Evolutionary conservation across 495 filamentous ascomycete species (phyloP).

Genomic region (Penicillium parvum): DNA sequence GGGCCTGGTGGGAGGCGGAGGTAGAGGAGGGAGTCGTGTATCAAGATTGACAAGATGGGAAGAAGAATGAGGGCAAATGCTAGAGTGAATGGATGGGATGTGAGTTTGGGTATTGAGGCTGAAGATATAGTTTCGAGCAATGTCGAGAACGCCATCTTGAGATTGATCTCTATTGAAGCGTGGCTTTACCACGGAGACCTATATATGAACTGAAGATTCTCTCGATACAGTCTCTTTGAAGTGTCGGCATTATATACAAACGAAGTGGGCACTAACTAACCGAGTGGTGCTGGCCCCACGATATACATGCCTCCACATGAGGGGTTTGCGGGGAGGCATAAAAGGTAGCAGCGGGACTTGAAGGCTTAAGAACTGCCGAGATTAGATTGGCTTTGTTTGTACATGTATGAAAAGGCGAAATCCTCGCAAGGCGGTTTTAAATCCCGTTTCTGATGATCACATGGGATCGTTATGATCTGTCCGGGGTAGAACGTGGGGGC

Average conservation of each 20-base stretch:
- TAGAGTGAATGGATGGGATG: neutral
- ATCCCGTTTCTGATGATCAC: too few relatives aligned
- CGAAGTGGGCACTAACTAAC: too few relatives aligned
- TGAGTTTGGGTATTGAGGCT: neutral
- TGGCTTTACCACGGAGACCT: neutral
- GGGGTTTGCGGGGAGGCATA: conserved; percentile 6
- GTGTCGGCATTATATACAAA: too few relatives aligned
- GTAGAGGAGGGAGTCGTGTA: conserved; percentile 9
- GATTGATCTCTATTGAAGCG: neutral
- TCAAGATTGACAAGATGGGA: conserved; percentile 1
- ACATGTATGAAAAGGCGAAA: neutral
- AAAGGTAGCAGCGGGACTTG: too few relatives aligned
- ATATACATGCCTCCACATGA: conserved; percentile 2
- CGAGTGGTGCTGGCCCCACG: conserved; percentile 1
- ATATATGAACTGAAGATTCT: neutral
- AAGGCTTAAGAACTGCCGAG: too few relatives aligned
- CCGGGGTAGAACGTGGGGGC: too few relatives aligned
- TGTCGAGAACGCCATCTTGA: neutral
- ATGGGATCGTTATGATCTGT: too few relatives aligned
- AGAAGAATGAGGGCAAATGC: neutral
- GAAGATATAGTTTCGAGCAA: neutral
- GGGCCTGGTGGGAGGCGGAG: conserved; percentile 12
- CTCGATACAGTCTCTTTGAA: too few relatives aligned
- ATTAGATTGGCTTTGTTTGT: too few relatives aligned
- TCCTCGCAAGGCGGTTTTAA: too few relatives aligned